A percentile compares a stretch with the other conserved stretches of the same genome.
Conservation (phyloP, 352 stramenopile species). For the Phytophthora meadii region DNA sequence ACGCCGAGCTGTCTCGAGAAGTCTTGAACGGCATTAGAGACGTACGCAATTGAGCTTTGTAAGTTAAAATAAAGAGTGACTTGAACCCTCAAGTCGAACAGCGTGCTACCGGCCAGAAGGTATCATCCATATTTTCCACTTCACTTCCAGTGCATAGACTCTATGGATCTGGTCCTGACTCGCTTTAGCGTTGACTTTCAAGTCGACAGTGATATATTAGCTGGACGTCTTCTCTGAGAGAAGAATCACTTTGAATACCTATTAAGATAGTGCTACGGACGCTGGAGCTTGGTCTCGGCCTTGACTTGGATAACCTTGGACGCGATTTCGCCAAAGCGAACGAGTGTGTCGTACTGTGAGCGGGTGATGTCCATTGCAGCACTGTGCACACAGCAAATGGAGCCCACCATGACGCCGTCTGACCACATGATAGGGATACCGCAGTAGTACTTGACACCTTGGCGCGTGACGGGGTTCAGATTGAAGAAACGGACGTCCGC, state of each 20-base stretch:
- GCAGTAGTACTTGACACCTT: slow-evolving; percentile 62
- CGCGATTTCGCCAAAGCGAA: slow-evolving; percentile 44
- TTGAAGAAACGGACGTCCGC: slow-evolving; percentile 64
- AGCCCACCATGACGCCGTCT: slow-evolving; percentile 32
- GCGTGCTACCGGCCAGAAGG: neutral
- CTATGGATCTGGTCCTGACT: neutral
- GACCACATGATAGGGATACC: slow-evolving; percentile 55
- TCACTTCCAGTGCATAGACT: neutral
- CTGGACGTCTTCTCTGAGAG: too few relatives aligned
- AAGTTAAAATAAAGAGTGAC: neutral
- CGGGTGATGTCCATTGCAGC: slow-evolving; percentile 39
- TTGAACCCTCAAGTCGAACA: neutral
- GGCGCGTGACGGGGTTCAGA: slow-evolving; percentile 40
- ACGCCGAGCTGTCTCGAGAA: slow-evolving; percentile 10
- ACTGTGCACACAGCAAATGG: slow-evolving; percentile 43
- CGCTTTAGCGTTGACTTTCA: neutral
- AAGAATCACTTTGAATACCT: slow-evolving; percentile 5
- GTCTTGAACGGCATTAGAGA: slow-evolving; percentile 31
- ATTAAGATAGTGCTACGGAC: neutral
- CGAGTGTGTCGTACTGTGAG: slow-evolving; percentile 40
- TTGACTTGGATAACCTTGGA: slow-evolving; percentile 47
- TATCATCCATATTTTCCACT: neutral
- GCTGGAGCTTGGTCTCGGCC: slow-evolving; percentile 29
- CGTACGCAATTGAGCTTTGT: neutral
- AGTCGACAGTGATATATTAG: too few relatives aligned